A percentile compares a stretch with the other conserved stretches of the same genome.
These are phyloP conservation scores for Ceratonia siliqua DNA, from an alignment of 306 rosid genomes.

Conservation along the genomic window DNA sequence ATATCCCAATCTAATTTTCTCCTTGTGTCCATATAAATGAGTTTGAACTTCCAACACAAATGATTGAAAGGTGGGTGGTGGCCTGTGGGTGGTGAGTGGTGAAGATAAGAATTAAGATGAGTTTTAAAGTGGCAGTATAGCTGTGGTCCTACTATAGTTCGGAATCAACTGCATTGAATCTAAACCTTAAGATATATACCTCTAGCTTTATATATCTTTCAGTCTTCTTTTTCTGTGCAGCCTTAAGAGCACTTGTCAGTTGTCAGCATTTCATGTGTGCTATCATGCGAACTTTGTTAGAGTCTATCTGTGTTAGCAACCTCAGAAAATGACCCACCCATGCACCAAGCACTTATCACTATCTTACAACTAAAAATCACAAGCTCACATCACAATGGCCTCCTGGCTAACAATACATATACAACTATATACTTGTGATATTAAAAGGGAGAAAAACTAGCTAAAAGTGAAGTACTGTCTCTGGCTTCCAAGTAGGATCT, in stretches of 20 bases:
- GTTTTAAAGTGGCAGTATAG: not conserved
- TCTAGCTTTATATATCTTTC: not conserved
- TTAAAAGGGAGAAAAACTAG: not conserved
- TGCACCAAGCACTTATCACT: not conserved
- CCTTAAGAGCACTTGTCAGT: not conserved
- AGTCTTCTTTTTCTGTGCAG: not conserved
- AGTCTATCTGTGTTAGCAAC: not conserved
- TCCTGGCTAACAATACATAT: no score
- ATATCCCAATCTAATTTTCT: no score
- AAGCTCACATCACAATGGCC: not conserved
- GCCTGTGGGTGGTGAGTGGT: not conserved
- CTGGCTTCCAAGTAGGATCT: not conserved
- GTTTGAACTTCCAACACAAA: not conserved
- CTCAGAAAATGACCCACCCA: slow-evolving; percentile 8
- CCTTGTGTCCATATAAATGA: no score
- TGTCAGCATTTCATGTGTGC: not conserved
- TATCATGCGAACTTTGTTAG: not conserved
- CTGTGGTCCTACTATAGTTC: not conserved
- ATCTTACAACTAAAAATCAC: not conserved
- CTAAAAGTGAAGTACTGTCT: not conserved
- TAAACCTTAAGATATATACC: not conserved
- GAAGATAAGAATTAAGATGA: not conserved
- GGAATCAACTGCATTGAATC: not conserved
- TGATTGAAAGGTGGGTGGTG: not conserved
- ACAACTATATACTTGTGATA: not conserved